These are phyloP conservation scores for Aspergillus tanneri DNA, from an alignment of 2,329 filamentous ascomycete genomes.

Conservation along the genomic window DNA sequence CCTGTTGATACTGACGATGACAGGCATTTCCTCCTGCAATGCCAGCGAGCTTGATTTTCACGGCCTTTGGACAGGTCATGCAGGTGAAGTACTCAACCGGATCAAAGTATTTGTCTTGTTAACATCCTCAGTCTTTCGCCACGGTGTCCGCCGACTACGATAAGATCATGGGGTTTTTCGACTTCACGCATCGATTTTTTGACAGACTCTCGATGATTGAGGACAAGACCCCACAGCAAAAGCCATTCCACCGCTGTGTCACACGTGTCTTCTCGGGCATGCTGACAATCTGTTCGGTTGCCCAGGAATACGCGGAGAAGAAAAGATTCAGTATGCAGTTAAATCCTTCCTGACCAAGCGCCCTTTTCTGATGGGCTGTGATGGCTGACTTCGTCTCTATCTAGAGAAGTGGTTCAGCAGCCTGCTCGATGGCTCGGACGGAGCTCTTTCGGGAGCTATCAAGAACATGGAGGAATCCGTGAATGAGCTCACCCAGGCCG, in stretches of 20 bases:
- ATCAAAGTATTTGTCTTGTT: neutral
- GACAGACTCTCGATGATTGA: constrained; percentile 8
- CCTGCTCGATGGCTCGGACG: constrained; percentile 3
- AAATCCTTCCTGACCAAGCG: neutral
- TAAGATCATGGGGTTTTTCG: constrained; percentile 9
- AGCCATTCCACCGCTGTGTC: constrained; percentile 3
- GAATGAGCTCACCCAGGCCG: constrained; percentile 6
- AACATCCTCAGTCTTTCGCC: constrained; percentile 1
- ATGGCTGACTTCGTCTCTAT: neutral
- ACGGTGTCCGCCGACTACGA: constrained; percentile 7
- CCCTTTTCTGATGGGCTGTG: too few relatives aligned
- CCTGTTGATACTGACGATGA: neutral
- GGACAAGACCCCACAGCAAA: neutral
- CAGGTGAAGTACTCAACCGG: constrained; percentile 2
- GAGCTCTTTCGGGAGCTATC: constrained; percentile 4
- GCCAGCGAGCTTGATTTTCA: constrained; percentile 14
- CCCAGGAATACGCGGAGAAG: constrained; percentile 3
- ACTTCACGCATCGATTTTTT: constrained; percentile 10
- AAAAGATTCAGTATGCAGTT: constrained; percentile 6
- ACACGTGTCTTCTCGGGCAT: constrained; percentile 7
- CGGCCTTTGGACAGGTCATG: constrained; percentile 16
- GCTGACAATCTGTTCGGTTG: constrained; percentile 5
- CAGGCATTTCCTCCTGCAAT: constrained; percentile 13
- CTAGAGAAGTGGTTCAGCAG: constrained; percentile 8
- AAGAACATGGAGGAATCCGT: constrained; percentile 4